Evolutionary conservation across 371 early-diverging fungal species (phyloP), one percentile per base, ranked within the genome.

Genomic region (Coemansia sp.): DNA sequence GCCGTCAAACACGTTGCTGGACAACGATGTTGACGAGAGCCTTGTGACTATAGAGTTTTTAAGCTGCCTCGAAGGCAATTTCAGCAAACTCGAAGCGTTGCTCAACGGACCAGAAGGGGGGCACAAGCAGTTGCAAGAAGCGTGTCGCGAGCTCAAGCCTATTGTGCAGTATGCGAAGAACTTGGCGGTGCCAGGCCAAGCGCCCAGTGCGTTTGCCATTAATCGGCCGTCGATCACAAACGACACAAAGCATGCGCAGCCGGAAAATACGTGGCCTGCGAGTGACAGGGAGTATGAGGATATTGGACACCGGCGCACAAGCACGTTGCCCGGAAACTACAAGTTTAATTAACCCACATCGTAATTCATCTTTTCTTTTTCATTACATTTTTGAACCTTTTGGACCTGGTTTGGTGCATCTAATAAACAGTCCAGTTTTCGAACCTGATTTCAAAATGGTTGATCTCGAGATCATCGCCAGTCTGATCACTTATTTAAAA

Each of bases 101-200:
- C 65, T 75, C 2, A 11, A 56, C 13, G 34, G 37, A 21, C 16
- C 37, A 40, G 11, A 57, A 16, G 47, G 5, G 4, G 22, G 11
- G 54, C 37, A 18, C 22, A 16, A 40, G 50, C 72, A 48, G 11
- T 26, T 71, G 18, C 58, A 53, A 22, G 62, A 34, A 6, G 71
- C 61, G 7, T 67, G 63, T 37, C 71, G 71, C 11, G 76, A 75
- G 68, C 72, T 75, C 54, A 75, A 75, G 51, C 76, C 76, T 8
- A 71, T 75, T 27, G 71, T 64, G 1, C 76, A 71, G 7, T 75
- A 75, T 24, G 72, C 76, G 31, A 71, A 75, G 68, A 67, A 71
- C 27, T 50, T 75, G 18, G 63, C 72, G 8, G 56, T 61, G 14
- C 64, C 71, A 2, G 55, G 62, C 6, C 60, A 54, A 16, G 22